Percentiles rank a stretch among this genome's conserved stretches.
Conservation (phyloP, 331 rosid genomes). For the Quercus phellos region DNA sequence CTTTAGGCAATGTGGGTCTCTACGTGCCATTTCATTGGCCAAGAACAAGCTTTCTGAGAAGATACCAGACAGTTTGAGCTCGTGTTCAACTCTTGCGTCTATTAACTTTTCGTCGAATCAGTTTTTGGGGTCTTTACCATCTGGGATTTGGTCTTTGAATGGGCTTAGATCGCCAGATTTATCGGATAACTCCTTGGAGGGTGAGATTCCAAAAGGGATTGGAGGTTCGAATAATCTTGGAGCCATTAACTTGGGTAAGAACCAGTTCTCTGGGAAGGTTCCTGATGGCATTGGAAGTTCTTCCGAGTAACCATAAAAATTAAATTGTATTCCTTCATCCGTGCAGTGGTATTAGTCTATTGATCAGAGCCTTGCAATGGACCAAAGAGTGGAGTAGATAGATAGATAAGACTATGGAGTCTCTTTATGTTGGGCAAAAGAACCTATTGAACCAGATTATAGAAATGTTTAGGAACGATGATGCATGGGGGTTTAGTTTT, state of each 20-base stretch:
- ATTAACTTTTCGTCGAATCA: constrained; percentile 59
- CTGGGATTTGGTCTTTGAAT: constrained; percentile 65
- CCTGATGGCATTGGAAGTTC: constrained; percentile 79
- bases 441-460: no score
- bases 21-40: constrained; percentile 62
- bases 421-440: no score
- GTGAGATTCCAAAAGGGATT: constrained; percentile 53
- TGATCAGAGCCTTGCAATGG: no score
- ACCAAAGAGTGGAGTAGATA: no score
- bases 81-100: constrained; percentile 63
- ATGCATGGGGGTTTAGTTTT: no score
- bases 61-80: constrained; percentile 63
- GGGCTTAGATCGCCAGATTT: constrained; percentile 78
- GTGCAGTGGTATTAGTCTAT: no score
- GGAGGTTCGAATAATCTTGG: constrained; percentile 64
- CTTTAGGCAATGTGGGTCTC: constrained; percentile 92
- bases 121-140: constrained; percentile 68
- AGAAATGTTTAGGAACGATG: no score
- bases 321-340: no score
- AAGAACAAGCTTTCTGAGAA: constrained; percentile 63
- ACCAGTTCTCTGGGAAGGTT: constrained; percentile 59
- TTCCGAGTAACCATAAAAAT: no score
- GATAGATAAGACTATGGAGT: no score
- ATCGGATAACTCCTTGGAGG: constrained; percentile 69
- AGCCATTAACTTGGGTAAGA: constrained; percentile 52